Conservation (phyloP, 23 red algal genomes). For the Gracilaria gracilis region DNA sequence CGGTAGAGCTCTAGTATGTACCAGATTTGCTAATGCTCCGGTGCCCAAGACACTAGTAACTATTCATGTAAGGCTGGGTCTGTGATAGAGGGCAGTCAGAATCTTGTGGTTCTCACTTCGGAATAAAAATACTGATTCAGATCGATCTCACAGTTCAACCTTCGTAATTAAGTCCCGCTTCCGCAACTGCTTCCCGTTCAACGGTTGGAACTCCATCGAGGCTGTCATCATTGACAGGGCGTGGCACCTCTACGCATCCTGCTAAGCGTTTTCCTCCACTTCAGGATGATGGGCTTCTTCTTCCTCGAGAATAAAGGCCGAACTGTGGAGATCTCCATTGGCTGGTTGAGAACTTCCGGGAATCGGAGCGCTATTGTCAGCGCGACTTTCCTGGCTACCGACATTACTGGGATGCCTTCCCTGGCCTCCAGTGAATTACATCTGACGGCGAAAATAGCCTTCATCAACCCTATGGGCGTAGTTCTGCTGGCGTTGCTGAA, state of each 20-base stretch:
- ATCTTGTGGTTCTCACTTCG: background rate
- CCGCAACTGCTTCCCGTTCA: too few relatives aligned
- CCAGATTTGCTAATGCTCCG: background rate
- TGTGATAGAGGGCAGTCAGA: constrained; percentile 9
- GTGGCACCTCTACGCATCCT: too few relatives aligned
- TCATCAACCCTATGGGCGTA: background rate
- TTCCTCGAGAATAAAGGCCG: too few relatives aligned
- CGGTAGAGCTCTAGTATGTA: too few relatives aligned
- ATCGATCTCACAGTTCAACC: too few relatives aligned
- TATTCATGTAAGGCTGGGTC: background rate
- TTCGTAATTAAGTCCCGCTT: too few relatives aligned
- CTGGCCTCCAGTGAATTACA: constrained; percentile 2
- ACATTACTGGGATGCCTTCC: background rate
- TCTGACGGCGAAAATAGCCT: constrained; percentile 7
- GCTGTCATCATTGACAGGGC: too few relatives aligned
- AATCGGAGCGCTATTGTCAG: background rate
- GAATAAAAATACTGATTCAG: too few relatives aligned
- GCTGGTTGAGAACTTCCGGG: background rate
- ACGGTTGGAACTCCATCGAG: too few relatives aligned
- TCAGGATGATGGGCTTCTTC: too few relatives aligned
- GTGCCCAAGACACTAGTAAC: background rate
- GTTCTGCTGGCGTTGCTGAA: background rate
- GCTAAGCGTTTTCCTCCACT: too few relatives aligned
- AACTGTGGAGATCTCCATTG: too few relatives aligned
- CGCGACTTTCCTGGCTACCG: background rate